Evolutionary conservation across 495 filamentous ascomycete genomes (phyloP), one percentile per base, ranked within the genome.

Genomic region (Trichoderma erinaceum): DNA sequence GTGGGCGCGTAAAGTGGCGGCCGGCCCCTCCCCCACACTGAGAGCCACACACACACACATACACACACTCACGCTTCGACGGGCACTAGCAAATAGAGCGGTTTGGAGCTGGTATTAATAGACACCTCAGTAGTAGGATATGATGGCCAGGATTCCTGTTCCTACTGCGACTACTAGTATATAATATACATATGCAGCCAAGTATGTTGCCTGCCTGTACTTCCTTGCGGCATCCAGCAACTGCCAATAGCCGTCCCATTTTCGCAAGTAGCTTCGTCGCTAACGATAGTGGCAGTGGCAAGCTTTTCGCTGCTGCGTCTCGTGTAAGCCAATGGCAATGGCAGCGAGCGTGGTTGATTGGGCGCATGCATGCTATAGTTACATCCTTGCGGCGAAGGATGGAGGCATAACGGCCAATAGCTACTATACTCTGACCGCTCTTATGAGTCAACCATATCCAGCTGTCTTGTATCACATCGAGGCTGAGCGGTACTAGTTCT

Each of bases 401-500:
- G 48, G 48, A 21, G 18, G 48, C 48, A 52, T 52, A 52, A n/a
- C 21, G 21, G 18, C 48, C 48, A 52, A 52, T 52, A n/a, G 18
- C 48, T 23, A 5, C 18, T 10, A 10, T 52, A 52, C 21, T 52
- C 27, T 61, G 56, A 61, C 56, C 56, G 56, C 27, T 32, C 56
- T 61, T 27, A 12, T 61, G 56, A 61, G 27, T 29, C 27, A 61
- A 32, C 27, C 56, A 15, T 18, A 23, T 8, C 56, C 56, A 61
- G 27, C 25, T 61, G 56, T 61, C 56, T 32, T 32, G 23, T 32
- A 61, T 61, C 56, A 32, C 56, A 21, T 23, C 56, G 16, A 61
- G 56, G 56, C 56, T 61, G 56, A 61, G 56, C 23, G 12, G 29
- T n/a, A 25, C 56, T 61, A 61, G 56, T 16, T 61, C 56, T 25